Conservation (phyloP, 169 alveolate species). For the Amoebophrya sp. region DNA sequence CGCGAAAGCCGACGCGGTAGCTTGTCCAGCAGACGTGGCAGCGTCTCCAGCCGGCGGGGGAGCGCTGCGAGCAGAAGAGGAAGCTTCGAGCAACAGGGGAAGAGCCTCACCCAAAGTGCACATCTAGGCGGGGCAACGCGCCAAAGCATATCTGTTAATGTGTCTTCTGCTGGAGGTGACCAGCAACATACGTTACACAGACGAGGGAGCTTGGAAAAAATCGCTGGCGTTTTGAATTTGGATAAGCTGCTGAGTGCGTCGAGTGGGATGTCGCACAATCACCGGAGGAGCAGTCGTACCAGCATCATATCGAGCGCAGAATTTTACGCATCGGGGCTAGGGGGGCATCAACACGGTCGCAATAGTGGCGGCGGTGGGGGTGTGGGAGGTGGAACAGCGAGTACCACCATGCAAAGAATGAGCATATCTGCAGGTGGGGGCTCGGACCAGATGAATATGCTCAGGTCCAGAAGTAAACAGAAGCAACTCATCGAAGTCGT, state of each 20-base stretch:
- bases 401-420: too few species aligned
- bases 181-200: too few species aligned
- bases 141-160: too few species aligned
- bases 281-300: not conserved
- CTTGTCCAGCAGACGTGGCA: not conserved
- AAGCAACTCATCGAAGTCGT: too few species aligned
- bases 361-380: not conserved
- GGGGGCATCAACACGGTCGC: not conserved
- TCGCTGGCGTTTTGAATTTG: not conserved
- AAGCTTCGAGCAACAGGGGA: not conserved
- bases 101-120: not conserved
- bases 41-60: not conserved
- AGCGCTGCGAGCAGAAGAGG: not conserved
- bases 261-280: not conserved
- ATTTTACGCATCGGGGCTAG: not conserved
- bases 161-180: too few species aligned
- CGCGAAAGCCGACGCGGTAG: not conserved
- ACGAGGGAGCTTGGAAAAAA: not conserved
- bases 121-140: too few species aligned
- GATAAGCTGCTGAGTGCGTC: not conserved
- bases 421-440: too few species aligned
- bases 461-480: too few species aligned
- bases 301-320: not conserved
- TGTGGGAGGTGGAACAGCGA: too few species aligned
- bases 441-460: too few species aligned